Evolutionary conservation across 495 filamentous ascomycete genomes (phyloP).

Genomic region (Penicillium egyptiacum): DNA sequence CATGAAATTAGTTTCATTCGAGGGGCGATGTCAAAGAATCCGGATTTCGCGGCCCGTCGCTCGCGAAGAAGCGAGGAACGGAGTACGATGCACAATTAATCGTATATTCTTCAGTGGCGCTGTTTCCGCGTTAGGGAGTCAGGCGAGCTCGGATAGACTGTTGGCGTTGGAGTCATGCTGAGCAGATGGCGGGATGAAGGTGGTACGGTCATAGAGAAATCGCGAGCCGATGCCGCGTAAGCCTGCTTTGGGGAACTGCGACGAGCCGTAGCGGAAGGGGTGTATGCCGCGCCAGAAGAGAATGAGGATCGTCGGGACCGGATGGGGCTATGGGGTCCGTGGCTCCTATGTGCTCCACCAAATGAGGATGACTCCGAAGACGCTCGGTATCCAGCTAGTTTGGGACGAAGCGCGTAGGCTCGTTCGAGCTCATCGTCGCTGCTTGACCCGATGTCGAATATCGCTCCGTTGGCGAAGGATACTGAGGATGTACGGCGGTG

Average conservation of each 20-base stretch:
- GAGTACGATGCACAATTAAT: neutral
- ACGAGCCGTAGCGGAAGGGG: constrained; percentile 10
- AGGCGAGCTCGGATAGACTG: constrained; percentile 21
- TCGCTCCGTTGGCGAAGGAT: constrained; percentile 11
- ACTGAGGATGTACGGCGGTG: constrained; percentile 25
- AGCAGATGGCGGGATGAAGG: constrained; percentile 32
- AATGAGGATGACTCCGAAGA: constrained; percentile 24
- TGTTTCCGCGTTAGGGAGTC: constrained; percentile 20
- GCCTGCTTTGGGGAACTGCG: constrained; percentile 21
- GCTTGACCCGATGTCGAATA: constrained; percentile 23
- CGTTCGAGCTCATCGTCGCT: constrained; percentile 27
- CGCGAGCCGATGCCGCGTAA: constrained; percentile 18
- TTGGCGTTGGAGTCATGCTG: constrained; percentile 34
- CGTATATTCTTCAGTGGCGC: constrained; percentile 11
- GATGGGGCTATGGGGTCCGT: constrained; percentile 17
- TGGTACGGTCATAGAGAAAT: constrained; percentile 31
- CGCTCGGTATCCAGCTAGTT: constrained; percentile 5
- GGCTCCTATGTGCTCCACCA: constrained; percentile 5
- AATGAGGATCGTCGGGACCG: constrained; percentile 26
- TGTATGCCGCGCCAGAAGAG: constrained; percentile 19
- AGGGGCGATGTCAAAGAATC: neutral
- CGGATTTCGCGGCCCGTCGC: neutral
- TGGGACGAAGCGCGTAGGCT: constrained; percentile 9
- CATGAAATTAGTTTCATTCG: neutral
- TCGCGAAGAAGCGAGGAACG: neutral